phyloP scores from a whole-genome alignment of 2,329 filamentous ascomycete species.

The Diaporthe sp. region DNA sequence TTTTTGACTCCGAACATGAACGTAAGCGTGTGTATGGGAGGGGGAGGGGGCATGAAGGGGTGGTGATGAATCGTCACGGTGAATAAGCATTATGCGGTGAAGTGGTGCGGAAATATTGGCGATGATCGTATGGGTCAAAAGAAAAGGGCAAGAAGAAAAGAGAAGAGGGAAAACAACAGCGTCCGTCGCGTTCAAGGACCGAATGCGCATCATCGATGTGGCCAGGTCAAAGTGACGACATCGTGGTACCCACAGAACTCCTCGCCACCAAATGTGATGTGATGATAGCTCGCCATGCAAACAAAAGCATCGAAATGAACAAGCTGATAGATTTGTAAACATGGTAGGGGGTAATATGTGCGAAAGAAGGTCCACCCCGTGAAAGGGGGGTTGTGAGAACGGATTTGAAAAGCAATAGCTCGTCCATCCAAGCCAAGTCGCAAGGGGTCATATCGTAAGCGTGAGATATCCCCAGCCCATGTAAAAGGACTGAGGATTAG shows the following conservation, averaged over 20 bases:
- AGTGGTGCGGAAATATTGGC: neutral
- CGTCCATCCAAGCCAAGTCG: slow-evolving; percentile 21
- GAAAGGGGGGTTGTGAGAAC: neutral
- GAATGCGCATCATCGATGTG: slow-evolving; percentile 25
- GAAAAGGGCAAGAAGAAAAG: neutral
- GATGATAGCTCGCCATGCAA: slow-evolving; percentile 18
- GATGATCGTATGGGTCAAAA: slow-evolving; percentile 3
- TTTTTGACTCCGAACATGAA: slow-evolving; percentile 1
- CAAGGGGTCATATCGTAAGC: slow-evolving; percentile 25
- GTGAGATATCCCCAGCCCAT: neutral
- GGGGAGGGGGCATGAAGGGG: neutral
- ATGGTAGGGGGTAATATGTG: slow-evolving; percentile 29
- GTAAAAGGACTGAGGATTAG: slow-evolving; percentile 57
- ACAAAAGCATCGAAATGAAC: slow-evolving; percentile 13
- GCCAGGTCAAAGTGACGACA: slow-evolving; percentile 4
- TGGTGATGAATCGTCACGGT: neutral
- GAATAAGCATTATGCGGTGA: slow-evolving; percentile 24
- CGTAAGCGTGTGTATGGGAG: neutral
- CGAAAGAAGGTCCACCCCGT: slow-evolving; percentile 16
- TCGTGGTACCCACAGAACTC: slow-evolving; percentile 31
- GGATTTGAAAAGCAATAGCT: slow-evolving; percentile 3
- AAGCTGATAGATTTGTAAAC: slow-evolving; percentile 17
- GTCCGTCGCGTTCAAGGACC: slow-evolving; percentile 13
- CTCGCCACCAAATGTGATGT: slow-evolving; percentile 31
- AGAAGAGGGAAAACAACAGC: neutral